phyloP scores from a whole-genome alignment of 176 grass and related monocot species.

The Oryza coarctata region DNA sequence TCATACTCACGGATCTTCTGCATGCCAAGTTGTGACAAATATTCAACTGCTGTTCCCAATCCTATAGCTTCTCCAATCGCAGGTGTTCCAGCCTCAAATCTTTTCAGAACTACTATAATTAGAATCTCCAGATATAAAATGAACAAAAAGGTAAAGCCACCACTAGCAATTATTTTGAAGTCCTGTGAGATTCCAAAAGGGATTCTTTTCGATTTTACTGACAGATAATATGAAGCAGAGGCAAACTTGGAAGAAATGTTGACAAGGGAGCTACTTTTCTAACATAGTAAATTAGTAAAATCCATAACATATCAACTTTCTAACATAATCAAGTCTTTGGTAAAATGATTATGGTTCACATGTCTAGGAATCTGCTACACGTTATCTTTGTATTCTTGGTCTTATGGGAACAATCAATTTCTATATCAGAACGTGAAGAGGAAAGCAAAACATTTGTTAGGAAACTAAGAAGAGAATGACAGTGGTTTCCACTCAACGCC shows the following conservation, averaged over 20 bases:
- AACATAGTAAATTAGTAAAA: neutral
- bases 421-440: neutral
- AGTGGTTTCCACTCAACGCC: neutral
- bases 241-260: neutral
- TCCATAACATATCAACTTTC: neutral
- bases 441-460: neutral
- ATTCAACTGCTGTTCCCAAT: conserved; percentile 81
- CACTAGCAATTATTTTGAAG: neutral
- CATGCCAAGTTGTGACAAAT: conserved; percentile 76
- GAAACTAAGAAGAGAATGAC: neutral
- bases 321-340: neutral
- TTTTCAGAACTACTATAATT: conserved; percentile 31
- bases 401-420: neutral
- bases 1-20: conserved; percentile 83
- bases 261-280: neutral
- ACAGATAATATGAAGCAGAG: neutral
- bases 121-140: neutral
- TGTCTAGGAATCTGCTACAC: neutral
- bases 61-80: conserved; percentile 91
- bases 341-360: neutral
- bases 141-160: neutral
- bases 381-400: neutral
- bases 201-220: neutral
- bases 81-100: conserved; percentile 95
- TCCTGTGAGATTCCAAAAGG: neutral